Conservation (phyloP, 208 protist genomes). For the Acanthamoeba castellanii region DNA sequence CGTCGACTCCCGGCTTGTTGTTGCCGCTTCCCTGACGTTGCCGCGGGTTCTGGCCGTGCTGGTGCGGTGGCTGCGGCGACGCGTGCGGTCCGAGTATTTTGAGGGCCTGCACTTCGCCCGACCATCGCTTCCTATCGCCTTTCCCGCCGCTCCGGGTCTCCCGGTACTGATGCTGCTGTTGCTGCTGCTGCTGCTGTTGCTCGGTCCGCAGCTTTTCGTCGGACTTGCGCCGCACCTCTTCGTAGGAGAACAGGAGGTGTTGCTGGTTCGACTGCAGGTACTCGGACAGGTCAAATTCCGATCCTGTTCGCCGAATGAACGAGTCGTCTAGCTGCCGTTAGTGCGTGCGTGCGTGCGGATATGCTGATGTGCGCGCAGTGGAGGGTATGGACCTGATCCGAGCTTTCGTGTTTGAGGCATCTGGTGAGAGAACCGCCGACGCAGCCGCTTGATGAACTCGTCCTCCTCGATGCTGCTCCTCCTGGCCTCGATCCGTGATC, state of each 20-base stretch:
- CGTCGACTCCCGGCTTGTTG: not conserved
- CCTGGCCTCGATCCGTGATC: slow-evolving; percentile 8
- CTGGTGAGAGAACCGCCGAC: slow-evolving; percentile 38
- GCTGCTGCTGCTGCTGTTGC: not conserved
- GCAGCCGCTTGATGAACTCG: slow-evolving; percentile 4
- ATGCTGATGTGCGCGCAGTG: not conserved
- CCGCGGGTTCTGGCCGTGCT: not conserved
- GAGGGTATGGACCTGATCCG: not conserved
- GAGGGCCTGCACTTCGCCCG: slow-evolving; percentile 1
- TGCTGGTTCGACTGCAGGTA: slow-evolving; percentile 59
- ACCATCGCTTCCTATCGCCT: not conserved
- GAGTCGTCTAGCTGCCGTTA: not conserved
- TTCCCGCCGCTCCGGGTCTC: not conserved
- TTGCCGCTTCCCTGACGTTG: not conserved
- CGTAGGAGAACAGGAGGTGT: slow-evolving; percentile 44
- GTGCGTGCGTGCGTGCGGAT: not conserved
- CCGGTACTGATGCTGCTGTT: not conserved
- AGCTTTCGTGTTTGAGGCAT: not conserved
- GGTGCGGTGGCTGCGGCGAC: not conserved
- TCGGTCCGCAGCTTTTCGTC: slow-evolving; percentile 34
- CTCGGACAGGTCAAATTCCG: slow-evolving; percentile 47
- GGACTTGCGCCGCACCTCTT: slow-evolving; percentile 35
- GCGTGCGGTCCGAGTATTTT: slow-evolving; percentile 6
- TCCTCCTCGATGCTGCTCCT: slow-evolving; percentile 32
- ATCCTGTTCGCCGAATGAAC: not conserved